Conservation (phyloP, 225 moss, liverwort and hornwort genomes). For the Pleurozium schreberi region DNA sequence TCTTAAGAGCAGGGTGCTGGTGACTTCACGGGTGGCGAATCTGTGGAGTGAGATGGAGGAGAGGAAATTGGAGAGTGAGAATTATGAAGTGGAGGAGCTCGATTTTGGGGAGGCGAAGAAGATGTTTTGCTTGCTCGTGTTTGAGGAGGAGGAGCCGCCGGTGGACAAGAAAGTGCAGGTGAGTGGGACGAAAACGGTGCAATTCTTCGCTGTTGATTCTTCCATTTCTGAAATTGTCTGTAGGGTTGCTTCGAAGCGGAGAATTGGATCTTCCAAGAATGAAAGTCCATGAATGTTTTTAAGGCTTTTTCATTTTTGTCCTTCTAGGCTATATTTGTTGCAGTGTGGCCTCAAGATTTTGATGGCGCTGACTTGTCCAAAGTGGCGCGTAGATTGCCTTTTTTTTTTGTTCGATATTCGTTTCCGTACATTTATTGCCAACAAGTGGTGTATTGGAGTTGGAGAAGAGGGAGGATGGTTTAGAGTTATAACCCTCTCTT, state of each 20-base stretch:
- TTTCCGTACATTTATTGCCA: background rate
- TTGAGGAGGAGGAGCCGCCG: constrained; percentile 22
- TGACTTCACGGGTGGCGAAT: constrained; percentile 44
- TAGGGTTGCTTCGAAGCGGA: background rate
- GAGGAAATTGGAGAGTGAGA: constrained; percentile 8
- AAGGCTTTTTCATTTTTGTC: background rate
- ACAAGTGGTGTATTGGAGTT: background rate
- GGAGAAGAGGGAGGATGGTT: background rate
- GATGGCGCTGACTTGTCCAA: background rate
- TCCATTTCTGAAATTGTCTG: background rate
- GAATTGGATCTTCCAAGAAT: background rate
- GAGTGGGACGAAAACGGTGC: background rate
- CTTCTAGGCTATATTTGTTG: background rate
- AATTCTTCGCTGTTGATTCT: background rate
- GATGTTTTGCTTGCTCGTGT: constrained; percentile 43
- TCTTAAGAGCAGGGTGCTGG: constrained; percentile 37
- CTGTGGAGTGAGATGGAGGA: constrained; percentile 33
- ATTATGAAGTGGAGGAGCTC: constrained; percentile 49
- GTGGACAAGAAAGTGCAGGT: background rate
- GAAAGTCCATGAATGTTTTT: background rate
- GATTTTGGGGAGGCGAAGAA: constrained; percentile 31
- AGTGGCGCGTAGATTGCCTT: background rate
- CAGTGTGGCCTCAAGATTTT: background rate
- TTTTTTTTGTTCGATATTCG: background rate
- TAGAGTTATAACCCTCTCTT: background rate